These are phyloP conservation scores for Phoma sp. DNA, from an alignment of 2,329 filamentous ascomycete species.

Conservation along the genomic window DNA sequence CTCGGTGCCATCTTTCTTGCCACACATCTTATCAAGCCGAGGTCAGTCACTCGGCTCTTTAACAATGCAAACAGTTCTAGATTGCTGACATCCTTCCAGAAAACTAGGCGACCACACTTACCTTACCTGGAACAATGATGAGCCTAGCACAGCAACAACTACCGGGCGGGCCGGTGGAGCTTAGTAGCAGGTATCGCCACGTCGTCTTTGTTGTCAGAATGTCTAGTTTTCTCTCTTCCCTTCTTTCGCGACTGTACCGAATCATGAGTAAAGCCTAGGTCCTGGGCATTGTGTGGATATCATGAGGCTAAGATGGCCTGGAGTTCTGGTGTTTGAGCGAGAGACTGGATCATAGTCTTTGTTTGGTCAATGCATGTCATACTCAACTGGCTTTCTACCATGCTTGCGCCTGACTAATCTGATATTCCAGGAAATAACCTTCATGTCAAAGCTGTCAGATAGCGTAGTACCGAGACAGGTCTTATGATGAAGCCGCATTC, in stretches of 20 bases:
- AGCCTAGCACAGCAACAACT: conserved; percentile 63
- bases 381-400: conserved; percentile 21
- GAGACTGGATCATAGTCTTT: conserved; percentile 35
- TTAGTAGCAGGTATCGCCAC: conserved; percentile 29
- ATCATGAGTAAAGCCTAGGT: conserved; percentile 27
- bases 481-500: conserved; percentile 33
- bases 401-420: conserved; percentile 2
- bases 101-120: conserved; percentile 99
- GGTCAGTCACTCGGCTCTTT: conserved; percentile 62
- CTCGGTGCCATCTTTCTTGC: conserved; percentile 88
- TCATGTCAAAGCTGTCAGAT: conserved; percentile 19
- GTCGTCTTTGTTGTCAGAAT: conserved; percentile 22
- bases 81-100: conserved; percentile 56
- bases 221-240: conserved; percentile 26
- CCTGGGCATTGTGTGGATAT: conserved; percentile 38
- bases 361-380: conserved; percentile 25
- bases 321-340: conserved; percentile 40
- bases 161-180: conserved; percentile 53
- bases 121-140: conserved; percentile 88
- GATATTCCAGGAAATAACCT: conserved; percentile 10
- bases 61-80: neutral
- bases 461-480: conserved; percentile 33
- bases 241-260: conserved; percentile 12
- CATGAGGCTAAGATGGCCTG: conserved; percentile 31
- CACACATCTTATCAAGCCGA: conserved; percentile 88